phyloP scores from a whole-genome alignment of 768 basidiomycete genomes.

The Crepidotus variabilis region DNA sequence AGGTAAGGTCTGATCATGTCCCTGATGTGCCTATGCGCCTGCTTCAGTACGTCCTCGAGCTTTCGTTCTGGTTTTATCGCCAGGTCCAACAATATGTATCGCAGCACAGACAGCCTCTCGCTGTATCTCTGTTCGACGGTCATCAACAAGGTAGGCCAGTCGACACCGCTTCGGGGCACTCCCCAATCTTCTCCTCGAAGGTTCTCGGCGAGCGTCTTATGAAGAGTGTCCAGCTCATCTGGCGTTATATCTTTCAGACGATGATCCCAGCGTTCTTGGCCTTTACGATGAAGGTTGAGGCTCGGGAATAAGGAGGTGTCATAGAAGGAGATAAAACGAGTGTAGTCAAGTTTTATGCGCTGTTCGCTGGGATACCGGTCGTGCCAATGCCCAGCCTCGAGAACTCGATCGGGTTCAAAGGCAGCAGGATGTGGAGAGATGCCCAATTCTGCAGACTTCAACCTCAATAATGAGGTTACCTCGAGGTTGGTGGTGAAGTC shows the following conservation, averaged over 20 bases:
- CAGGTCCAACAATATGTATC: slow-evolving; percentile 28
- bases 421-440: neutral
- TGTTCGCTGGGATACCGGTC: slow-evolving; percentile 39
- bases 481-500: slow-evolving; percentile 38
- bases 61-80: slow-evolving; percentile 10
- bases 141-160: slow-evolving; percentile 37
- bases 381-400: slow-evolving; percentile 37
- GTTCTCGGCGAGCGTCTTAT: slow-evolving; percentile 21
- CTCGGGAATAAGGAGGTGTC: slow-evolving; percentile 34
- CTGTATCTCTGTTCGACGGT: slow-evolving; percentile 37
- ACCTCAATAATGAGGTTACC: slow-evolving; percentile 33
- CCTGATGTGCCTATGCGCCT: slow-evolving; percentile 23
- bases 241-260: slow-evolving; percentile 28
- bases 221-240: slow-evolving; percentile 21
- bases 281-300: slow-evolving; percentile 26
- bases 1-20: slow-evolving; percentile 30
- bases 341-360: slow-evolving; percentile 37
- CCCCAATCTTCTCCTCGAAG: slow-evolving; percentile 12
- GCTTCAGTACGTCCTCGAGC: slow-evolving; percentile 9
- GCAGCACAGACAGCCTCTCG: slow-evolving; percentile 37
- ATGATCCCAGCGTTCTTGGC: slow-evolving; percentile 30
- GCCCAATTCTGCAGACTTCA: slow-evolving; percentile 9
- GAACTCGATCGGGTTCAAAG: slow-evolving; percentile 2
- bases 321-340: slow-evolving; percentile 41
- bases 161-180: slow-evolving; percentile 26